A percentile compares a stretch with the other conserved stretches of the same genome.
Conservation (phyloP, 257 asterid genomes). For the Cruciata laevipes region DNA sequence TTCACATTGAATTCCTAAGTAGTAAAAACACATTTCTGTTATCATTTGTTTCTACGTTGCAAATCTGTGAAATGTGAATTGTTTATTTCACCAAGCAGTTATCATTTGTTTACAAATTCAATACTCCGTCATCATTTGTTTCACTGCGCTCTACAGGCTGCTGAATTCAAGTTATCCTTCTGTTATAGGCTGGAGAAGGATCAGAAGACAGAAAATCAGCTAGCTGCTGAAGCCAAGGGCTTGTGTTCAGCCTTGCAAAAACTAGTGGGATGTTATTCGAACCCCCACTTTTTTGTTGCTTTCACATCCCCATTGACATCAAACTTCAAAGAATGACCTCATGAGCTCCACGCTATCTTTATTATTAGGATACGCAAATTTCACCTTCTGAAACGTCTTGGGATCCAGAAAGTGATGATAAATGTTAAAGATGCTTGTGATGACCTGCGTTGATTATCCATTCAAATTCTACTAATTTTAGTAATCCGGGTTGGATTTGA, state of each 20-base stretch:
- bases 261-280: conserved; percentile 38
- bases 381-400: conserved; percentile 89
- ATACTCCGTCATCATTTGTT: too few relatives aligned
- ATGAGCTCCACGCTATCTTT: conserved; percentile 81
- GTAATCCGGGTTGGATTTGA: not conserved
- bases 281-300: conserved; percentile 66
- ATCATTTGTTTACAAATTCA: too few relatives aligned
- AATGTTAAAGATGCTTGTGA: too few relatives aligned
- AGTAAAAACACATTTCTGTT: not conserved
- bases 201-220: conserved; percentile 7
- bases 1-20: not conserved
- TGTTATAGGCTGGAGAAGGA: not conserved
- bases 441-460: not conserved
- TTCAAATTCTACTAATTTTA: not conserved
- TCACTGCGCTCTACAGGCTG: conserved; percentile 21
- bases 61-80: too few relatives aligned
- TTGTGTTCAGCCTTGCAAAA: conserved; percentile 50
- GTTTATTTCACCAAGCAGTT: not conserved
- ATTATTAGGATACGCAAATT: conserved; percentile 84
- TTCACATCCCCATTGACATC: conserved; percentile 94
- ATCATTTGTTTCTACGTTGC: not conserved
- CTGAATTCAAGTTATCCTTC: conserved; percentile 19
- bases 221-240: conserved; percentile 37
- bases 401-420: conserved; percentile 76
- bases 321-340: conserved; percentile 71